A percentile compares a stretch with the other conserved stretches of the same genome.
These are phyloP conservation scores for Pelagophyceae sp. DNA, from an alignment of 352 stramenopile species.

Conservation along the genomic window DNA sequence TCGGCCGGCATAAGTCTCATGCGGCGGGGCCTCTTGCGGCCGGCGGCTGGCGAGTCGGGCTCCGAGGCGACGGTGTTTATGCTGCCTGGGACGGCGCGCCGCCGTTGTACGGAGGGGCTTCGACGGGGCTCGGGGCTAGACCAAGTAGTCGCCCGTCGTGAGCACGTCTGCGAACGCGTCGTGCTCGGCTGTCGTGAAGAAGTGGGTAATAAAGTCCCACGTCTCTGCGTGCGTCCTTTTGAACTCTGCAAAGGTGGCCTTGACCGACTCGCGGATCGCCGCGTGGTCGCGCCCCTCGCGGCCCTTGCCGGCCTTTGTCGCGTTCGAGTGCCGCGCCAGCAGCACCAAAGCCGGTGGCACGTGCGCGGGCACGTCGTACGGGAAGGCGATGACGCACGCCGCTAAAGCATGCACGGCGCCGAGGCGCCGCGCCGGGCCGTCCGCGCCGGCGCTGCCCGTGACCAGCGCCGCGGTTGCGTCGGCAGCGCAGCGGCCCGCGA, in stretches of 20 bases:
- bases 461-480: background rate
- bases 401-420: background rate
- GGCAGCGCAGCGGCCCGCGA: background rate
- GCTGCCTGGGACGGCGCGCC: too few species aligned
- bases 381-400: background rate
- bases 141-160: conserved; percentile 6
- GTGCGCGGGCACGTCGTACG: conserved; percentile 10
- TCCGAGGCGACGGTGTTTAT: too few species aligned
- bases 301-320: background rate
- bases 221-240: conserved; percentile 11
- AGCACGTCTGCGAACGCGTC: conserved; percentile 13
- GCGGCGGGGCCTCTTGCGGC: too few species aligned
- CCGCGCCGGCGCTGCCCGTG: background rate
- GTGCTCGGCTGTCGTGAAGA: conserved; percentile 1
- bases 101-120: too few species aligned
- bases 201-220: conserved; percentile 4
- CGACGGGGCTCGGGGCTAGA: too few species aligned
- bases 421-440: too few species aligned
- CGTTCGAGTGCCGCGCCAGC: conserved; percentile 6
- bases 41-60: too few species aligned
- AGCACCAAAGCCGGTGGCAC: background rate
- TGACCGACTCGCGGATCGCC: background rate
- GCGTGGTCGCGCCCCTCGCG: background rate
- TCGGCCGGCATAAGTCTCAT: too few species aligned
- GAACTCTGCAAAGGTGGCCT: conserved; percentile 13